phyloP scores from a whole-genome alignment of 2,329 filamentous ascomycete species.

The Ascocoryne sarcoides region DNA sequence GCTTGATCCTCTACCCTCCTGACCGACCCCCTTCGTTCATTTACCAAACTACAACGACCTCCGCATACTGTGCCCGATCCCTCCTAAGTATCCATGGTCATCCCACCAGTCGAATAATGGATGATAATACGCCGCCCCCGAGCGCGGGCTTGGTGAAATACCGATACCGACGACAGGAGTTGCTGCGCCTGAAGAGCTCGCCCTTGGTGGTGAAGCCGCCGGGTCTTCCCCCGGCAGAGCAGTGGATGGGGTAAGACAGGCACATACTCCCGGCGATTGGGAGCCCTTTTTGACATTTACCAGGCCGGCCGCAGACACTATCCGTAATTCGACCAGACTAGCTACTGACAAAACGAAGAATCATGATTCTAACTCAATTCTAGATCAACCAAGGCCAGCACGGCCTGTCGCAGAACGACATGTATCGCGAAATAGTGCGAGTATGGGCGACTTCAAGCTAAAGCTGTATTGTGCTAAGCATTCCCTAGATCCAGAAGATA shows the following conservation, averaged over 20 bases:
- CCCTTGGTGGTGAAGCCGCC: constrained; percentile 76
- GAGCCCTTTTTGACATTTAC: constrained; percentile 15
- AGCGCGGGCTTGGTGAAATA: too few relatives aligned
- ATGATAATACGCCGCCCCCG: too few relatives aligned
- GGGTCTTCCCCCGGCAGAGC: constrained; percentile 72
- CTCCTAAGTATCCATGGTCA: too few relatives aligned
- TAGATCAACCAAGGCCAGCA: constrained; percentile 34
- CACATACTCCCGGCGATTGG: not conserved
- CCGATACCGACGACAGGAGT: constrained; percentile 71
- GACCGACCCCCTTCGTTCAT: too few relatives aligned
- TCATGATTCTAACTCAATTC: constrained; percentile 22
- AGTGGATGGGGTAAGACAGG: constrained; percentile 81
- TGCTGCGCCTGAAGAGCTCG: constrained; percentile 69
- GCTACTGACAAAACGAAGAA: constrained; percentile 41
- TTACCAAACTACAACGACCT: too few relatives aligned
- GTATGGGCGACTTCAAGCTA: constrained; percentile 33
- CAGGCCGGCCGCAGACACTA: constrained; percentile 24
- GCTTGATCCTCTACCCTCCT: too few relatives aligned
- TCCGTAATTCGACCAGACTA: constrained; percentile 28
- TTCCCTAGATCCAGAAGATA: constrained; percentile 60
- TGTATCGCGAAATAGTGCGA: constrained; percentile 46
- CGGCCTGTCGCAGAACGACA: constrained; percentile 45
- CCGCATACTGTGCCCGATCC: too few relatives aligned
- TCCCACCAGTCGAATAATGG: too few relatives aligned
- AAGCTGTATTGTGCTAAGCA: constrained; percentile 2